These are phyloP conservation scores for Aspergillus incahuasiensis DNA, from an alignment of 495 filamentous ascomycete species.

Conservation along the genomic window DNA sequence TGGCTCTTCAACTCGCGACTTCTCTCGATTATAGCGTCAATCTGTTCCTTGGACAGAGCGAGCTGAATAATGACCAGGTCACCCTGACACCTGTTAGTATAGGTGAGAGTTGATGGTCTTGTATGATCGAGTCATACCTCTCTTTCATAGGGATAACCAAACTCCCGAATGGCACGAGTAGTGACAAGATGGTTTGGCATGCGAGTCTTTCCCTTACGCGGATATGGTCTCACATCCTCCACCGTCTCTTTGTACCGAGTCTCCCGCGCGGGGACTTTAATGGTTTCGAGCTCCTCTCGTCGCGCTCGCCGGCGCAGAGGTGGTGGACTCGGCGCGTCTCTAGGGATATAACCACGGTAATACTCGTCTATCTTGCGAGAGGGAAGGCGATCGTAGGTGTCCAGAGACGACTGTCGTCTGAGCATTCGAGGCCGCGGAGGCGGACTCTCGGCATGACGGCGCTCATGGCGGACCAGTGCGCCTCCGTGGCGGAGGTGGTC, in stretches of 20 bases:
- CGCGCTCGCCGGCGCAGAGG: conserved; percentile 35
- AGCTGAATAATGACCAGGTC: conserved; percentile 72
- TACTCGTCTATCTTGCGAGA: conserved; percentile 51
- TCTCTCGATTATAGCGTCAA: conserved; percentile 78
- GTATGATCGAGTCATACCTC: conserved; percentile 54
- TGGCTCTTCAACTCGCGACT: conserved; percentile 60
- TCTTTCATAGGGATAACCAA: conserved; percentile 82
- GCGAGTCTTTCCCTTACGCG: conserved; percentile 81
- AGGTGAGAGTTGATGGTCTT: neutral
- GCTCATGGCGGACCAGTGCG: conserved; percentile 35
- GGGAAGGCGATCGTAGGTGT: conserved; percentile 68
- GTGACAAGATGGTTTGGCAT: conserved; percentile 75
- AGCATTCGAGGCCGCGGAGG: conserved; percentile 53
- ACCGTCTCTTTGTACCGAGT: conserved; percentile 35
- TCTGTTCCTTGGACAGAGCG: conserved; percentile 81
- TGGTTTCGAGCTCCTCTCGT: conserved; percentile 56
- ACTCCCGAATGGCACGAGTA: conserved; percentile 70
- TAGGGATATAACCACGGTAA: conserved; percentile 34
- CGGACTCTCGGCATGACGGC: conserved; percentile 36
- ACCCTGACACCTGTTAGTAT: conserved; percentile 45
- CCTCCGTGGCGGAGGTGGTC: conserved; percentile 43
- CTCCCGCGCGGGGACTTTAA: conserved; percentile 63
- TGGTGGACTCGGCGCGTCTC: conserved; percentile 32
- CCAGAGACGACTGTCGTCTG: conserved; percentile 63
- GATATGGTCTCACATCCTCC: conserved; percentile 49